Evolutionary conservation across 108 stramenopile species (phyloP).

Genomic region (Pseudonitzschia pungens): DNA sequence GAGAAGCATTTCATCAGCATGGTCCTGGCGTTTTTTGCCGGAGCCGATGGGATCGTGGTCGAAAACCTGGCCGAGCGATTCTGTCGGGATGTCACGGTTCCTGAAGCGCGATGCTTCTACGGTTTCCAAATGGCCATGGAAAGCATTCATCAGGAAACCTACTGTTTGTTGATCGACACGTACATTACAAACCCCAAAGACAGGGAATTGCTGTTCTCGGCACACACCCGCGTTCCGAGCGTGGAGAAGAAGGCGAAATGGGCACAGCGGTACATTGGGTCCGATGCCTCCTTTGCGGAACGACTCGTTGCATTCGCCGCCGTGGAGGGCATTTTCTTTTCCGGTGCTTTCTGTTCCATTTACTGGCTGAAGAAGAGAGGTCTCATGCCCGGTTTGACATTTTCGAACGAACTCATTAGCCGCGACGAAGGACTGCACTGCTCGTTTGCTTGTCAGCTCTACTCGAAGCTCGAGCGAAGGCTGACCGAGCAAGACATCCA

Average conservation of each 20-base stretch:
- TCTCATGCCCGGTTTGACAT: conserved; percentile 98
- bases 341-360: conserved; percentile 98
- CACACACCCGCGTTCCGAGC: conserved; percentile 93
- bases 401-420: conserved; percentile 97
- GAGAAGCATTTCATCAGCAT: conserved; percentile 98
- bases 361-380: conserved; percentile 99
- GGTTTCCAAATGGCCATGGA: conserved; percentile 99
- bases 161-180: conserved; percentile 98
- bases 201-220: conserved; percentile 83
- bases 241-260: conserved; percentile 97
- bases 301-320: conserved; percentile 98
- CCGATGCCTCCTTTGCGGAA: conserved; percentile 93
- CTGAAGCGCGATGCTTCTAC: conserved; percentile 99
- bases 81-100: conserved; percentile 91
- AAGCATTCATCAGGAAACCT: conserved; percentile 99
- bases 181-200: conserved; percentile 90
- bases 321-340: conserved; percentile 99
- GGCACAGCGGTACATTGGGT: conserved; percentile 97
- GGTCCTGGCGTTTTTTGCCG: conserved; percentile 99
- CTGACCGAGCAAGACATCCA: conserved; percentile 72
- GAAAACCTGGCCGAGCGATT: conserved; percentile 99
- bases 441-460: conserved; percentile 94
- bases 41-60: conserved; percentile 99
- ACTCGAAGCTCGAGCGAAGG: conserved; percentile 86
- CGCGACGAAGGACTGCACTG: conserved; percentile 98